These are phyloP conservation scores for Fusarium gaditjirri DNA, from an alignment of 2,329 filamentous ascomycete species.

Conservation along the genomic window DNA sequence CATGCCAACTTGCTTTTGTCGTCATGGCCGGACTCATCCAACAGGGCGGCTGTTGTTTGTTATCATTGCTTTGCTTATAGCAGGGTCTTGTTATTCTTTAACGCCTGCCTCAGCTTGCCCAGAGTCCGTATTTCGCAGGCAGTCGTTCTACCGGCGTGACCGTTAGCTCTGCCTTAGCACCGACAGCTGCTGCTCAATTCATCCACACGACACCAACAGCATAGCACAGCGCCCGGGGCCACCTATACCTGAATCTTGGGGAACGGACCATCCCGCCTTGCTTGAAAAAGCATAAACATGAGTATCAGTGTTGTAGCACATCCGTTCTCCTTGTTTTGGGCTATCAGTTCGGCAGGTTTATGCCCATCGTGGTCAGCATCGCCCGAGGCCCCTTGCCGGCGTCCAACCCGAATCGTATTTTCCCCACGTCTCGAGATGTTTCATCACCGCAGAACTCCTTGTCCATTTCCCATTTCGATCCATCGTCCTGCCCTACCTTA, in stretches of 20 bases:
- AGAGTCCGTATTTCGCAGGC: not conserved
- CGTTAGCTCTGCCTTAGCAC: constrained; percentile 9
- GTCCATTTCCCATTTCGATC: constrained; percentile 30
- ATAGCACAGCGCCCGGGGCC: constrained; percentile 1
- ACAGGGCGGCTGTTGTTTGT: constrained; percentile 2
- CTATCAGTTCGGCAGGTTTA: constrained; percentile 28
- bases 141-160: constrained; percentile 5
- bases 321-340: constrained; percentile 27
- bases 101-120: not conserved
- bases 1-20: constrained; percentile 36
- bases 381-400: constrained; percentile 24
- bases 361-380: constrained; percentile 20
- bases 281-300: not conserved
- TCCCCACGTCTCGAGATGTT: constrained; percentile 44
- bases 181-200: not conserved
- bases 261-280: constrained; percentile 40
- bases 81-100: constrained; percentile 2
- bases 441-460: constrained; percentile 38
- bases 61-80: not conserved
- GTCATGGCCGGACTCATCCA: constrained; percentile 16
- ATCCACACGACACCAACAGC: not conserved
- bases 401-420: constrained; percentile 43
- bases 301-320: constrained; percentile 22
- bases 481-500: constrained; percentile 10
- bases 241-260: constrained; percentile 38